Evolutionary conservation across 768 basidiomycete genomes (phyloP).

Genomic region (Brasilioporus rufonigricans): DNA sequence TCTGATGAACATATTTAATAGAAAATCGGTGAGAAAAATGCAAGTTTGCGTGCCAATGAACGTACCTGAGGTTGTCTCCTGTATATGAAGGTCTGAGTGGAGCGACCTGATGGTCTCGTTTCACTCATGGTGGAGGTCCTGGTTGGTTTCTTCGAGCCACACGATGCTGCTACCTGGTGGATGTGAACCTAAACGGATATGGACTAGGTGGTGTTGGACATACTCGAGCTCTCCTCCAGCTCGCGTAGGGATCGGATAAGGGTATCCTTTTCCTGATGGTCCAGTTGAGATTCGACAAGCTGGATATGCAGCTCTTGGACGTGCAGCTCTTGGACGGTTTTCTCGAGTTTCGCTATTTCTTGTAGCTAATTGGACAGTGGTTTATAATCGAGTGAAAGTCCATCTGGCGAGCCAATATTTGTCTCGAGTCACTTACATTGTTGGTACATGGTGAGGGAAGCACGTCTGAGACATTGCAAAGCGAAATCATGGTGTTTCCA

Average conservation of each 20-base stretch:
- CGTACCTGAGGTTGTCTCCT: too few relatives aligned
- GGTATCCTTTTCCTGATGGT: neutral
- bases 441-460: neutral
- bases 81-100: too few relatives aligned
- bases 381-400: neutral
- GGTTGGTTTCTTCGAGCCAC: too few relatives aligned
- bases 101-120: too few relatives aligned
- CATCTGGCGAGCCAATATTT: too few relatives aligned
- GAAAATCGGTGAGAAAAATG: too few relatives aligned
- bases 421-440: neutral
- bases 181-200: too few relatives aligned
- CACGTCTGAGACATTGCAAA: neutral
- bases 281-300: neutral
- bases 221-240: neutral
- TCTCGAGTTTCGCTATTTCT: neutral
- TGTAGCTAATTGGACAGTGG: neutral
- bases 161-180: too few relatives aligned
- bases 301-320: neutral
- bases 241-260: neutral
- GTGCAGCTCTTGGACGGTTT: neutral
- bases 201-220: too few relatives aligned
- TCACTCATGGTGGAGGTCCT: too few relatives aligned
- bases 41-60: too few relatives aligned
- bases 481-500: neutral
- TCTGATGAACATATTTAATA: too few relatives aligned